phyloP scores from a whole-genome alignment of 768 basidiomycete species.

The Fomitopsis pulvina region DNA sequence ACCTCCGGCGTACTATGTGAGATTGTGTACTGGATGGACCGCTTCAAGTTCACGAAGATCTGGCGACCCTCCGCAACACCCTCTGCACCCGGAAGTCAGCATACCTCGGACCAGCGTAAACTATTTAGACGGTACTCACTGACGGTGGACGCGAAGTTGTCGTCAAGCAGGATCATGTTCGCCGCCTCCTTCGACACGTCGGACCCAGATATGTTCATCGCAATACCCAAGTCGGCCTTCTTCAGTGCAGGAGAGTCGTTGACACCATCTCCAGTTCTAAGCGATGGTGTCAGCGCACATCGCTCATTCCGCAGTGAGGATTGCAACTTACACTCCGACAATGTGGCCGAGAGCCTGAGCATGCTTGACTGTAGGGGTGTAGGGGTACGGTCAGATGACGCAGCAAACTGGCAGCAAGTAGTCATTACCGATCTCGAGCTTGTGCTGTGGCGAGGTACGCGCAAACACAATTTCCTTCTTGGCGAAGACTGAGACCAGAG shows the following conservation, averaged over 20 bases:
- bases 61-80: slow-evolving; percentile 64
- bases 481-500: slow-evolving; percentile 43
- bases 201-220: slow-evolving; percentile 71
- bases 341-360: slow-evolving; percentile 67
- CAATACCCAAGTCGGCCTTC: slow-evolving; percentile 67
- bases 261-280: slow-evolving; percentile 64
- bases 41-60: slow-evolving; percentile 66
- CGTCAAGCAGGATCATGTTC: slow-evolving; percentile 68
- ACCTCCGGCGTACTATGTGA: slow-evolving; percentile 66
- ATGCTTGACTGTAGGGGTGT: slow-evolving; percentile 62
- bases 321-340: slow-evolving; percentile 54
- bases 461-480: slow-evolving; percentile 70
- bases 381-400: not conserved
- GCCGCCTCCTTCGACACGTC: slow-evolving; percentile 73
- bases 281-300: not conserved
- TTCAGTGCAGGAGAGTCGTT: slow-evolving; percentile 70
- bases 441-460: slow-evolving; percentile 65
- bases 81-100: slow-evolving; percentile 28
- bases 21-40: slow-evolving; percentile 67
- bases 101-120: not conserved
- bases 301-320: slow-evolving; percentile 1
- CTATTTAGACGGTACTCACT: slow-evolving; percentile 34
- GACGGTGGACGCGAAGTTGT: slow-evolving; percentile 69
- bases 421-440: slow-evolving; percentile 58
- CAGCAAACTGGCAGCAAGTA: not conserved